These are phyloP conservation scores for Solanum raphanifolium DNA, from an alignment of 257 asterid genomes.

Conservation along the genomic window DNA sequence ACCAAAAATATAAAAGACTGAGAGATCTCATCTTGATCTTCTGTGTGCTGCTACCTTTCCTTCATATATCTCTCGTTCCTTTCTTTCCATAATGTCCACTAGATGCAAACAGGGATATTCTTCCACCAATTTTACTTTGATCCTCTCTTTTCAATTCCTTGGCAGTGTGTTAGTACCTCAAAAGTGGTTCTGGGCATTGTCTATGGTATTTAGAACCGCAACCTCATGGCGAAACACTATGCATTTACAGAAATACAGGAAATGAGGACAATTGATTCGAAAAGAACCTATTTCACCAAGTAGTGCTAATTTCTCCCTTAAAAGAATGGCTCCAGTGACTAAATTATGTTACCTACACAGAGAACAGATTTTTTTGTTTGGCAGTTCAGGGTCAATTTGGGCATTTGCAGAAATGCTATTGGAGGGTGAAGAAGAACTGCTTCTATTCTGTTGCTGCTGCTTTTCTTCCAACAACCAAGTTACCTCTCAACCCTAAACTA, in stretches of 20 bases:
- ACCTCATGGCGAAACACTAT: background rate
- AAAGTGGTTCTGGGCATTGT: background rate
- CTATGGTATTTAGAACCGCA: background rate
- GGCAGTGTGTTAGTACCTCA: background rate
- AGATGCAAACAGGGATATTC: background rate
- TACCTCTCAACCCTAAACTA: background rate
- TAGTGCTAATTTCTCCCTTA: background rate
- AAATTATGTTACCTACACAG: background rate
- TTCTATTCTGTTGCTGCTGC: background rate
- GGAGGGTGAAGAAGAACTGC: background rate
- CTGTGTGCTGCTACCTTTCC: background rate
- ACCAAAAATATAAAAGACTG: background rate
- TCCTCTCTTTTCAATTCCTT: background rate
- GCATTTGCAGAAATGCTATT: background rate
- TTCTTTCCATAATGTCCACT: background rate
- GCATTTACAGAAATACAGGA: background rate
- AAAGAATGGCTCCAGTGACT: background rate
- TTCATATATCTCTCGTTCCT: background rate
- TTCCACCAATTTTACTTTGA: background rate
- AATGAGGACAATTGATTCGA: background rate
- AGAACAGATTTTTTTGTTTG: background rate
- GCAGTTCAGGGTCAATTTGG: background rate
- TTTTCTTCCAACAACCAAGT: background rate
- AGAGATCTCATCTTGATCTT: background rate
- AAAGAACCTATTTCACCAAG: background rate